These are phyloP conservation scores for Capsicum chinense DNA, from an alignment of 257 asterid genomes.

Conservation along the genomic window DNA sequence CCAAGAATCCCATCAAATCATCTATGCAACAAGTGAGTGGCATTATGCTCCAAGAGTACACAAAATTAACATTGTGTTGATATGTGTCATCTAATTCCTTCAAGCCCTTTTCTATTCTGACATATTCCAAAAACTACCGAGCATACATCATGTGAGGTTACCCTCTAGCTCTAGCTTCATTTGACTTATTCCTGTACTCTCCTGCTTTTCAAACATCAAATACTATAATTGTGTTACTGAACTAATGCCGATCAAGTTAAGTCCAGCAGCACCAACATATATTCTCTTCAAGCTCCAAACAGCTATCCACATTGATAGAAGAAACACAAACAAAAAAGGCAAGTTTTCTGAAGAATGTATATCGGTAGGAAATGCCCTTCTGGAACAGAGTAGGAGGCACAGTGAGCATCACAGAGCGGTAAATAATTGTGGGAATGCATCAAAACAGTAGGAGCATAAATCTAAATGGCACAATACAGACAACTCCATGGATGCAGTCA, in stretches of 20 bases:
- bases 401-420: no score
- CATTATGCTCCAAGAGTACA: neutral
- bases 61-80: neutral
- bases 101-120: neutral
- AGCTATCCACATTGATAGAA: conserved; percentile 9
- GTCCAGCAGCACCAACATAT: conserved; percentile 1
- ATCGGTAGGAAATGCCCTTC: neutral
- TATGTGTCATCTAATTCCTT: neutral
- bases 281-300: conserved; percentile 2
- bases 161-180: neutral
- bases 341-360: neutral
- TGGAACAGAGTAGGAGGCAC: neutral
- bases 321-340: neutral
- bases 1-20: neutral
- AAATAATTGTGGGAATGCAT: no score
- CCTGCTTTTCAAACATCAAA: conserved; percentile 18
- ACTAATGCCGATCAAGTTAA: neutral
- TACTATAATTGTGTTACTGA: conserved; percentile 13
- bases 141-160: neutral
- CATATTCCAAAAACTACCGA: neutral
- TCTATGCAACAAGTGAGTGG: neutral
- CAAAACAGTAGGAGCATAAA: no score
- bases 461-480: no score
- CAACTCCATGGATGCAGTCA: no score
- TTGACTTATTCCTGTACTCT: neutral